Evolutionary conservation across 345 rosid genomes (phyloP), one percentile per base, ranked within the genome.

Genomic region (Excoecaria agallocha): DNA sequence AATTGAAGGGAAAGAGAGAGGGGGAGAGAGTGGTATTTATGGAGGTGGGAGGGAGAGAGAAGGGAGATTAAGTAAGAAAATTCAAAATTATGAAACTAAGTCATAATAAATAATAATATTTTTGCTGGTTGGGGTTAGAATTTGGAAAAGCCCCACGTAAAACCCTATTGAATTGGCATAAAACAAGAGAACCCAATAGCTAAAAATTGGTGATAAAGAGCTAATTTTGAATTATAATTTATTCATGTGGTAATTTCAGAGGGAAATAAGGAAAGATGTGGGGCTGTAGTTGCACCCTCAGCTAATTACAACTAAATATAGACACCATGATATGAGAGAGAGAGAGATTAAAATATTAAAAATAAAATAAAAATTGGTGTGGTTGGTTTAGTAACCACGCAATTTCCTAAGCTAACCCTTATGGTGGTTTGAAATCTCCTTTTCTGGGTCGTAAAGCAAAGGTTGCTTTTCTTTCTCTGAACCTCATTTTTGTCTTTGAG

Each of bases 391-490:
- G 35, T 54, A 73, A 74, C 86, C 84, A 81, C 81, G 82, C 82
- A 81, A 81, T 84, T 86, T 84, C 88, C 87, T 79, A 86, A 74
- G 87, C 84, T 69, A 85, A 78, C 80, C 87, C 81, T 83, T 60
- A 71, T 69, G 77, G 85, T 77, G 78, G 73, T 85, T 84, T 87
- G 89, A 86, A 85, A 84, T 80, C 82, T 86, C 89, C 84, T 87
- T 91, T 89, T 87, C 89, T 86, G 85, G 85, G 91, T 86, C 89
- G 80, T 80, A 89, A 89, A 88, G 90, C 90, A 85, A 77, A 85
- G 61, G 78, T 87, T 86, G 83, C 87, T 87, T 86, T 87, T 85
- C 89, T 82, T 61, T 79, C 82, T 87, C 93, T 87, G 93, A 87
- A 84, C 74, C 85, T 84, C 85, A 68, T 78, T 87, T 55, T 89